Evolutionary conservation across 768 basidiomycete genomes (phyloP).

Genomic region (Psilocybe sp.): DNA sequence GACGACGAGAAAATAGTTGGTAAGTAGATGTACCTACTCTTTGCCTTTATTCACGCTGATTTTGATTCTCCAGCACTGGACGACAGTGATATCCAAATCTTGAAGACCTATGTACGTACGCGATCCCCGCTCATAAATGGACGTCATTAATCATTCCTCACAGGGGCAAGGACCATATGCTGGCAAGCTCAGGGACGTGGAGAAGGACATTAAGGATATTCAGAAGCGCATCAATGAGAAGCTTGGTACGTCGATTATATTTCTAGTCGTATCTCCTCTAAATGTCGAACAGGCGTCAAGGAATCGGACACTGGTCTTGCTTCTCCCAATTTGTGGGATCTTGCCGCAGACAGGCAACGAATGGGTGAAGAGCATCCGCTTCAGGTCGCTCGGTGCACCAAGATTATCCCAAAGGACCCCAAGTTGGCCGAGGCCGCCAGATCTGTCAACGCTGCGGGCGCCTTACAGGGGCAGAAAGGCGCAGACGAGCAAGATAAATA

Average conservation of each 20-base stretch:
- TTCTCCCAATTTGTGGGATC: constrained; percentile 96
- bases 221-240: constrained; percentile 98
- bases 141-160: constrained; percentile 2
- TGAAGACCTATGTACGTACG: constrained; percentile 88
- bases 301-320: constrained; percentile 98
- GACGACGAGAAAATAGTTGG: constrained; percentile 92
- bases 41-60: constrained; percentile 5
- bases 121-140: not conserved
- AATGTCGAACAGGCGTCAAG: constrained; percentile 68
- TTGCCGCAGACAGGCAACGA: constrained; percentile 86
- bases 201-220: constrained; percentile 90
- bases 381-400: constrained; percentile 97
- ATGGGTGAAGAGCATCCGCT: constrained; percentile 92
- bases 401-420: constrained; percentile 87
- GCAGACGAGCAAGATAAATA: constrained; percentile 99
- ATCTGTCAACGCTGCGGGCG: constrained; percentile 75
- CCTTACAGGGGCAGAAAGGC: constrained; percentile 85
- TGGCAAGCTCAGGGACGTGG: constrained; percentile 79
- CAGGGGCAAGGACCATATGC: constrained; percentile 99
- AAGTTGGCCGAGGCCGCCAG: constrained; percentile 75
- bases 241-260: constrained; percentile 58
- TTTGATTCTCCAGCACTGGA: constrained; percentile 67
- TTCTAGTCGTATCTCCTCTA: constrained; percentile 4
- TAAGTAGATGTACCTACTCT: constrained; percentile 27
- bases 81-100: constrained; percentile 97